Conservation (phyloP, 2,329 filamentous ascomycete genomes). For the Calonectria pseudoreteaudii region DNA sequence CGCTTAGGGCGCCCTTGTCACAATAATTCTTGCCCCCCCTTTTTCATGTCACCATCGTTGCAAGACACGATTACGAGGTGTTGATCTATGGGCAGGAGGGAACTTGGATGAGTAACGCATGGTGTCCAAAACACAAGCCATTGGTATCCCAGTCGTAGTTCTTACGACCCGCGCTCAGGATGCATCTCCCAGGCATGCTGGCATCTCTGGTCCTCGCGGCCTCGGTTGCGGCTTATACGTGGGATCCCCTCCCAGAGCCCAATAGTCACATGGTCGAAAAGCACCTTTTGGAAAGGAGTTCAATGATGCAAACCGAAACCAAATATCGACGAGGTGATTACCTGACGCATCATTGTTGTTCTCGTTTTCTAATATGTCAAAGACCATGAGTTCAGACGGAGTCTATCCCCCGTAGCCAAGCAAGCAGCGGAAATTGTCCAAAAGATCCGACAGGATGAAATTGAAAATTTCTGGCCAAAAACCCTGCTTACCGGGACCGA, state of each 20-base stretch:
- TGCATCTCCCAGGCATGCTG: not conserved
- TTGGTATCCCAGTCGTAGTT: not conserved
- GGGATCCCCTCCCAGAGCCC: not conserved
- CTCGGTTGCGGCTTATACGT: not conserved
- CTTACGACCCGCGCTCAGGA: not conserved
- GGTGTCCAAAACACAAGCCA: not conserved
- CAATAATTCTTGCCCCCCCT: not conserved
- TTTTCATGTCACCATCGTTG: not conserved
- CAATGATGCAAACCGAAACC: not conserved
- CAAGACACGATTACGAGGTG: not conserved
- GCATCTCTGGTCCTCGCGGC: not conserved
- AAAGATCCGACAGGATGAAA: not conserved
- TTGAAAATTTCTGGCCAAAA: not conserved
- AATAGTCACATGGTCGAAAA: not conserved
- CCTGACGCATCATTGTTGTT: too few species aligned
- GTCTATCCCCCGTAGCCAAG: not conserved
- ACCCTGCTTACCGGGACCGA: not conserved
- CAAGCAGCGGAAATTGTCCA: constrained; percentile 3
- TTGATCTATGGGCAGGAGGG: too few species aligned
- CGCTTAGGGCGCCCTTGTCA: not conserved
- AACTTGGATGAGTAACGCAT: not conserved
- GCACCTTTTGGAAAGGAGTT: not conserved
- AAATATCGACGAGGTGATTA: not conserved
- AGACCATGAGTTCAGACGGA: not conserved
- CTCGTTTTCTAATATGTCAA: not conserved